phyloP scores from a whole-genome alignment of 2,329 filamentous ascomycete genomes.

The Beauveria pseudobassiana region DNA sequence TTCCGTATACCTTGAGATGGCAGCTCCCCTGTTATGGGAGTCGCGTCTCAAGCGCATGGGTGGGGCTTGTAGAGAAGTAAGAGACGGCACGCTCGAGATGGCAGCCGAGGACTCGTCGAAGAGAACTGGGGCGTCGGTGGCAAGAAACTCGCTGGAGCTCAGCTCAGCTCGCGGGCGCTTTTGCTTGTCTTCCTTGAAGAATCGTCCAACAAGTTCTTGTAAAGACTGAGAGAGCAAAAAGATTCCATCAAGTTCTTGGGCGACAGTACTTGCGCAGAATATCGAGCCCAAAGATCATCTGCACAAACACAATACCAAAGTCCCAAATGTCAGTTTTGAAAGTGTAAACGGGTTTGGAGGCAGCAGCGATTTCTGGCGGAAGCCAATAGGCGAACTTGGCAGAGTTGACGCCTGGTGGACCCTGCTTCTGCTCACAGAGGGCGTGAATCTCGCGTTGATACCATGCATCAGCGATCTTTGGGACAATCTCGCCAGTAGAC shows the following conservation, averaged over 20 bases:
- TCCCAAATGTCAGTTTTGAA: constrained; percentile 93
- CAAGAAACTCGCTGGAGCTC: constrained; percentile 57
- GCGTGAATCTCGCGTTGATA: constrained; percentile 63
- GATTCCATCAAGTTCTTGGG: constrained; percentile 67
- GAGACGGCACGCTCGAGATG: constrained; percentile 35
- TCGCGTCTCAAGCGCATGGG: constrained; percentile 51
- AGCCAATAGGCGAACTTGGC: constrained; percentile 77
- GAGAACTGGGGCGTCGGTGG: constrained; percentile 55
- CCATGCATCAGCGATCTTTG: constrained; percentile 67
- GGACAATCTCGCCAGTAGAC: constrained; percentile 57
- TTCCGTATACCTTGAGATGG: constrained; percentile 69
- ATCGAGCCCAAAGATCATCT: constrained; percentile 87
- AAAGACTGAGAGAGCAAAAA: constrained; percentile 63
- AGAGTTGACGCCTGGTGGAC: constrained; percentile 46
- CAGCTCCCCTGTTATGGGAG: constrained; percentile 45
- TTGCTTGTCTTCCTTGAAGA: constrained; percentile 79
- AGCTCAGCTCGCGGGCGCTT: constrained; percentile 73
- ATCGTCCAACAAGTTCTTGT: constrained; percentile 70
- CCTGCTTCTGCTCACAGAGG: constrained; percentile 46
- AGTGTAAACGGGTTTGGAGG: constrained; percentile 54
- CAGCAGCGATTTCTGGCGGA: constrained; percentile 65
- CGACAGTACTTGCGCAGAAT: constrained; percentile 69
- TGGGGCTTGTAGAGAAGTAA: constrained; percentile 33
- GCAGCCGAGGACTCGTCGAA: constrained; percentile 35
- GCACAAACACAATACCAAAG: constrained; percentile 80